Evolutionary conservation across 352 stramenopile genomes (phyloP), one percentile per base, ranked within the genome.

Genomic region (Globisporangium okanoganense): DNA sequence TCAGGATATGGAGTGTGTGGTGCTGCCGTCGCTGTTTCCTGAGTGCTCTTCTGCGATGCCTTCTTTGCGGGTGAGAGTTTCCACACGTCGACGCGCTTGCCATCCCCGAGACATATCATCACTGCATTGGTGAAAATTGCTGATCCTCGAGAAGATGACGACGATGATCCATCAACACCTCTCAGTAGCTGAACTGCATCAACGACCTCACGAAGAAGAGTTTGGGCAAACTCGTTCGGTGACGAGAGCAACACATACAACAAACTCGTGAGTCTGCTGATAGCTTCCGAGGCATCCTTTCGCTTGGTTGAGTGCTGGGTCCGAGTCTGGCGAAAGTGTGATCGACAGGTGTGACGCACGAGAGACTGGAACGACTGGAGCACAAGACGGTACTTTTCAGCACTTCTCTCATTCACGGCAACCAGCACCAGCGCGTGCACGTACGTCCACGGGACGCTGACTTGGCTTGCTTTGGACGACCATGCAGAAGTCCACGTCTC

Each of bases 401-500:
- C 10, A 49, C 20, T 20, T 49, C 40, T 25, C 36, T 59, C 56
- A 44, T 57, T 29, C 27, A 66, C 49, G 2, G 35, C 36, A 3
- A 52, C 53, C 36, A 45, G 50, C 12, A 70, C 35, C 5, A 86
- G 53, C 33, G 70, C 68, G 47, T 76, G 64, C 4, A 85, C 64
- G 38, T 85, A 85, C 27, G 65, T 65, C 76, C 76, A 90, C 35
- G 73, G 61, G 35, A 85, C 51, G 27, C 36, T 47, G 9, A 60
- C 60, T 16, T 47, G 13, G 9, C 45, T 50, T 18, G 33, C 24
- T 9, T 70, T 70, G 8, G 64, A 59, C 40, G 73, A 72, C 81
- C 75, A 83, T 35, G 58, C 58, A 55, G 78, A 59, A 6, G 64
- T 75, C 82, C 79, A 90, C 44, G 72, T 56, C 14, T 75, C 58